Evolutionary conservation across 495 filamentous ascomycete genomes (phyloP).

Genomic region (Aspergillus avenaceus): DNA sequence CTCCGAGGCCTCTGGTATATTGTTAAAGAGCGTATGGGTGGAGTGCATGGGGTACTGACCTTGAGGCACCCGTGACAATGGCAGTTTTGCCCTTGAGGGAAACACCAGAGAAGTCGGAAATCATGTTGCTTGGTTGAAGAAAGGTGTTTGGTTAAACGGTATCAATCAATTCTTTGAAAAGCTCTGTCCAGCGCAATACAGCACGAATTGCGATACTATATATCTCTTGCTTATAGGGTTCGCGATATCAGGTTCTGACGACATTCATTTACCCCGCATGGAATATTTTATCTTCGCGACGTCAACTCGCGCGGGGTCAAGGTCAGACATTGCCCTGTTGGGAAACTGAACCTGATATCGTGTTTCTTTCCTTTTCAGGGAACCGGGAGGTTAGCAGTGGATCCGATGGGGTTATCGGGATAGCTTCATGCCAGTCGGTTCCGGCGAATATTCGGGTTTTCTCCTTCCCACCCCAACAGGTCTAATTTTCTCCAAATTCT

Average conservation of each 20-base stretch:
- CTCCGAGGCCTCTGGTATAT: constrained; percentile 16
- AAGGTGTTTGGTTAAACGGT: too few relatives aligned
- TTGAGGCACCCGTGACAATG: constrained; percentile 55
- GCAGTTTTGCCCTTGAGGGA: constrained; percentile 50
- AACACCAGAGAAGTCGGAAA: constrained; percentile 11
- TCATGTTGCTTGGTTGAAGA: background rate
- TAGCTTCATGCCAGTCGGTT: too few relatives aligned
- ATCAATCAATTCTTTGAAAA: too few relatives aligned
- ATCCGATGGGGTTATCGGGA: too few relatives aligned
- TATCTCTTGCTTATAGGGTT: too few relatives aligned
- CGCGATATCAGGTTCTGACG: too few relatives aligned
- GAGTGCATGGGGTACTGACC: constrained; percentile 18
- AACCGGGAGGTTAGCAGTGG: background rate
- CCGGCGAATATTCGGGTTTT: too few relatives aligned
- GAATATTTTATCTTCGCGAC: too few relatives aligned
- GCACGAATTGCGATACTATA: background rate
- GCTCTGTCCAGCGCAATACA: too few relatives aligned
- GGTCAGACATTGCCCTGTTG: background rate
- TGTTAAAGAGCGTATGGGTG: background rate
- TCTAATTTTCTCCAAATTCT: too few relatives aligned
- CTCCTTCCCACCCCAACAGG: too few relatives aligned
- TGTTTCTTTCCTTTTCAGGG: background rate
- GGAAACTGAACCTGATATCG: background rate
- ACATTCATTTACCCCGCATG: too few relatives aligned
- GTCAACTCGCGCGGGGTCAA: background rate